Evolutionary conservation across 1,284 basidiomycete species (phyloP).

Genomic region (Trichosporon sp.): DNA sequence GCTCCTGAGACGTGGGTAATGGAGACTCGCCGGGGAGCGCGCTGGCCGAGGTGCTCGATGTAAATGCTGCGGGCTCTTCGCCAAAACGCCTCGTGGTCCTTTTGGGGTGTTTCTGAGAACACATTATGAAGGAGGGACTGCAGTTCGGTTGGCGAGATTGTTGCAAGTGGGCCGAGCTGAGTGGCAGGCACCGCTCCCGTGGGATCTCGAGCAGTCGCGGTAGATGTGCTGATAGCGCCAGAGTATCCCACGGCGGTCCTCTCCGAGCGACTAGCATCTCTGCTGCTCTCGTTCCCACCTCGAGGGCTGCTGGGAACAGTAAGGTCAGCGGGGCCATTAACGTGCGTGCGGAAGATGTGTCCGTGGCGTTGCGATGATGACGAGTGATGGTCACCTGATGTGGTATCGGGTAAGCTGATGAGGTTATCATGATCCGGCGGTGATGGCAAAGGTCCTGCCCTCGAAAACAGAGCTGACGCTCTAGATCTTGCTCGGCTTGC

Average conservation of each 20-base stretch:
- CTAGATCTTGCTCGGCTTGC: not conserved
- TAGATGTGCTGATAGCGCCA: too few relatives aligned
- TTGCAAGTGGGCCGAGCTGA: not conserved
- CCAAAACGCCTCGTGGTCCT: not conserved
- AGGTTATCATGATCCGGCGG: not conserved
- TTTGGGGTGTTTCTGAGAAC: not conserved
- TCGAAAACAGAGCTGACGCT: not conserved
- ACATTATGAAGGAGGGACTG: not conserved
- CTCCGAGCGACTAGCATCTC: too few relatives aligned
- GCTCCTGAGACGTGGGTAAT: not conserved
- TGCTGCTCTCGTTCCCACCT: not conserved
- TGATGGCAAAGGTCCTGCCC: not conserved
- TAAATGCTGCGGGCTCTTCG: not conserved
- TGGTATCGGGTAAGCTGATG: not conserved
- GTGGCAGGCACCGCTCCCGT: not conserved
- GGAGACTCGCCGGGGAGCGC: not conserved
- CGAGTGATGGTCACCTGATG: not conserved
- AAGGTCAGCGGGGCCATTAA: not conserved
- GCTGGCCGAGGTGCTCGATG: conserved; percentile 6
- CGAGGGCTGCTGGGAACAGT: not conserved
- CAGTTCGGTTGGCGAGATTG: not conserved
- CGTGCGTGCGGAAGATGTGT: not conserved
- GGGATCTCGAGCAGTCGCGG: too few relatives aligned
- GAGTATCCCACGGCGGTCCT: too few relatives aligned
- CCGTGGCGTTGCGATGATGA: not conserved